Base-by-base conservation (phyloP, 73 alveolate species). In the Diophrys appendiculata region DNA sequence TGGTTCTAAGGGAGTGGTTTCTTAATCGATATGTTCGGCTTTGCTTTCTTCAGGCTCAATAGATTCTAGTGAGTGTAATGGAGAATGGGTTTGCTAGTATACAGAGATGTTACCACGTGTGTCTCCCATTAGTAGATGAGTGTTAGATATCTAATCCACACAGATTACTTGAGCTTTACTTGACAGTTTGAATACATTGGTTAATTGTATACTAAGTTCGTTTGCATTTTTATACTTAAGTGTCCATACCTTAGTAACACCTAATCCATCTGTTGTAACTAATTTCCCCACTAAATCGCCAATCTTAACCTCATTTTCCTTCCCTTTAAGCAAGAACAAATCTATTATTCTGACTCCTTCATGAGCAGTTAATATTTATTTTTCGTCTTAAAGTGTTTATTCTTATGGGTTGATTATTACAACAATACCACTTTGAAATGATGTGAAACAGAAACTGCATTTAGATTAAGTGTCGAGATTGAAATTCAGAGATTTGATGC, bases 61-160 rank as follows among this genome's bases (percentile, higher is more conserved):
- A 23, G 33, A 60, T 11, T 60, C 28, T 23, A 60, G 25, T 3
- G 71, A 8, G 68, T 68, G 68, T 23, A 68, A 26, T 26, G 77
- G 53, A 68, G 54, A 13, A 1, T 2, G 25, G 76, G 8, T 25
- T 77, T n/a, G 33, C 25, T 5, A 31, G 0, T n/a, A 80, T 11
- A 71, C 33, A 32, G 33, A 54, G 13, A 80, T 14, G 52, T 72
- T 80, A 1, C 89, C 89, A 32, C 73, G 70, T 11, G 89, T 54
- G 33, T 80, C 89, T 52, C 89, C 89, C 2, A 64, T 33, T 22
- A 68, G 43, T 2, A 55, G 56, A 5, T 29, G 2, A 1, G 1
- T 11, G 2, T n/a, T 52, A 22, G 5, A 27, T 18, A 71, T 72
- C 18, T 29, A 55, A 30, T 5, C 5, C 2, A 31, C 29, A 35